These are phyloP conservation scores for Epichloe brachyelytri DNA, from an alignment of 2,329 filamentous ascomycete genomes.

Conservation along the genomic window DNA sequence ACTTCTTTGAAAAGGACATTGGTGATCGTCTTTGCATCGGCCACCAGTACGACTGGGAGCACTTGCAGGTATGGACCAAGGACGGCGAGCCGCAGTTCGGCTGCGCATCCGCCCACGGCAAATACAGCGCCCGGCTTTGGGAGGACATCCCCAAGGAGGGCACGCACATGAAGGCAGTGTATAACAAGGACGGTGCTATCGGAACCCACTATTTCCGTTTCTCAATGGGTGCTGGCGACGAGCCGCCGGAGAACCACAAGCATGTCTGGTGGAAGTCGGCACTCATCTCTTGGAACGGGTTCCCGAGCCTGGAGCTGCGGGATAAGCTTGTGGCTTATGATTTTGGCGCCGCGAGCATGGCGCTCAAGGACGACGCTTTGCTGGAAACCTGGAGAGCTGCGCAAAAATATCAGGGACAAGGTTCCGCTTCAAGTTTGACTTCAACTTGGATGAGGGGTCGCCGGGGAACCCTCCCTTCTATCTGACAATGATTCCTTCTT, in stretches of 20 bases:
- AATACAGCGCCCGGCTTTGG: conserved; percentile 13
- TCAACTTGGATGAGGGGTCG: conserved; percentile 6
- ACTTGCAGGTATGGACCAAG: conserved; percentile 20
- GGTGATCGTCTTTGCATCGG: conserved; percentile 15
- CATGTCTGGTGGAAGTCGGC: conserved; percentile 18
- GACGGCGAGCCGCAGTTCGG: conserved; percentile 16
- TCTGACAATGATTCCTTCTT: not conserved
- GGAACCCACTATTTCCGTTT: conserved; percentile 22
- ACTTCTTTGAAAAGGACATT: conserved; percentile 33
- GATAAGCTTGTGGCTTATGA: conserved; percentile 7
- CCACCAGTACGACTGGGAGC: conserved; percentile 29
- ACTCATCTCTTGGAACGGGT: conserved; percentile 21
- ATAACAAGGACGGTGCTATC: conserved; percentile 22
- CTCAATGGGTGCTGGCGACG: conserved; percentile 9
- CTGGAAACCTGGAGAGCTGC: conserved; percentile 5
- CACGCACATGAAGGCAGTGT: conserved; percentile 21
- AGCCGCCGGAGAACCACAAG: conserved; percentile 18
- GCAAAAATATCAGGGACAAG: not conserved
- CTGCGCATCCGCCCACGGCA: conserved; percentile 19
- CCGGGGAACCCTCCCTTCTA: conserved; percentile 2
- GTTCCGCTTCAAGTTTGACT: conserved; percentile 7
- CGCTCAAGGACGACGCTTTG: conserved; percentile 3
- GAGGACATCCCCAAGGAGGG: conserved; percentile 16
- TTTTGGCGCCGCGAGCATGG: conserved; percentile 8
- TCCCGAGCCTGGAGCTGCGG: conserved; percentile 9